Percentiles rank a stretch among this genome's conserved stretches.
Evolutionary conservation across 345 rosid species (phyloP).

Genomic region (Brassica juncea): DNA sequence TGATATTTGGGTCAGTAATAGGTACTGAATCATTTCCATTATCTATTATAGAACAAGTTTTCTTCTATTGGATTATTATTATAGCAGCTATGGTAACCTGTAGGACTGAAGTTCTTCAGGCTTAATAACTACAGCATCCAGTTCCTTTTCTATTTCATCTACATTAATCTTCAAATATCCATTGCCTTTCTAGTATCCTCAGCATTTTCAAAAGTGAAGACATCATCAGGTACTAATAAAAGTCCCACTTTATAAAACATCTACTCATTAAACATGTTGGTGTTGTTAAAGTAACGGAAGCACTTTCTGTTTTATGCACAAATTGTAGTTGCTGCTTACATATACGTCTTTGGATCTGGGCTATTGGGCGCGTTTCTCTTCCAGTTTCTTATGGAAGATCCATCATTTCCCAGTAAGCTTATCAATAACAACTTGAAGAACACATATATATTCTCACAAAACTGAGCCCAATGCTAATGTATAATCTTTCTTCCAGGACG

Average conservation of each 20-base stretch:
- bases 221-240: constrained; percentile 56
- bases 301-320: constrained; percentile 6
- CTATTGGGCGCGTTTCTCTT: constrained; percentile 78
- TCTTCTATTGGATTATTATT: constrained; percentile 6
- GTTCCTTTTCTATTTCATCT: constrained; percentile 67
- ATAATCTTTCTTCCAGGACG: constrained; percentile 51
- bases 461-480: constrained; percentile 1
- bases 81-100: constrained; percentile 24
- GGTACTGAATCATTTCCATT: constrained; percentile 45
- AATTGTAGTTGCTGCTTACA: constrained; percentile 63
- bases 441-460: not conserved
- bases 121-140: constrained; percentile 75
- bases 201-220: constrained; percentile 68
- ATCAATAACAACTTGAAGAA: constrained; percentile 16
- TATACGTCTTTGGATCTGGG: constrained; percentile 78
- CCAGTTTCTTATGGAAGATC: constrained; percentile 62
- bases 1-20: constrained; percentile 69
- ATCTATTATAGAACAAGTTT: not conserved
- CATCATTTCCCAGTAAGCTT: constrained; percentile 80
- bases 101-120: constrained; percentile 82
- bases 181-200: constrained; percentile 68
- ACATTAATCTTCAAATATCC: constrained; percentile 80
- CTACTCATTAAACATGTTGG: constrained; percentile 10
- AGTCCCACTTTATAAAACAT: not conserved
- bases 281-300: not conserved